Base-by-base conservation (phyloP, 2,329 filamentous ascomycete genomes). In the Aspergillus cejpii region DNA sequence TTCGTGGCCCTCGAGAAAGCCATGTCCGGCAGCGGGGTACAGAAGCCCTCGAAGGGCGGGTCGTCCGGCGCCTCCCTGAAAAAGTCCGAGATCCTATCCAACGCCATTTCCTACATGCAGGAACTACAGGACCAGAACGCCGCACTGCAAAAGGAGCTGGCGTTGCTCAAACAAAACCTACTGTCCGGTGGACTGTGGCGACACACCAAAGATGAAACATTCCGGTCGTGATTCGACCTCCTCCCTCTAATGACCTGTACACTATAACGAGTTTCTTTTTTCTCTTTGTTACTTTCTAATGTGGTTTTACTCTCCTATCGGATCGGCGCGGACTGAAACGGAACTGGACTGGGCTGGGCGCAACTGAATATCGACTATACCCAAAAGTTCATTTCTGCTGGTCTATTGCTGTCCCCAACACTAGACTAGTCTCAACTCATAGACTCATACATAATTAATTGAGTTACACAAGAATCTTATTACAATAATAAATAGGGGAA, bases 1-100 rank as follows among this genome's bases (percentile, higher is more conserved):
- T 68, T 68, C 38, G 57, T 67, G 1, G 56, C 65, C 0, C 52
- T 68, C n/a, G 65, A 67, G 37, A 61, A 67, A 43, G 64, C 63
- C 7, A 66, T 67, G 46, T 56, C 15, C 3, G 17, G 53, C 31
- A 52, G 57, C 3, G 53, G 52, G 5, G 48, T 54, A n/a, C 54
- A 56, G 26, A 60, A 60, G 27, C 45, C 52, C 8, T 41, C 46
- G 11, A 58, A 59, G 19, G 52, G 50, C n/a, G 60, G 58, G 0
- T 58, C 63, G 1, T 23, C 21, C 14, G 3, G n/a, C 1, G 61
- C 60, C 3, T 63, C 62, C 17, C 49, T 66, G 14, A 67, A 67
- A 45, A 67, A 67, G 43, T 66, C 64, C 0, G 64, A 67, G 47
- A 66, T 67, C 39, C 54, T 67, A 28, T 58, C 54, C 33, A 66